Percentiles rank a stretch among this genome's conserved stretches.
Conservation (phyloP, 2,329 filamentous ascomycete genomes). For the Nemania bipapillata region DNA sequence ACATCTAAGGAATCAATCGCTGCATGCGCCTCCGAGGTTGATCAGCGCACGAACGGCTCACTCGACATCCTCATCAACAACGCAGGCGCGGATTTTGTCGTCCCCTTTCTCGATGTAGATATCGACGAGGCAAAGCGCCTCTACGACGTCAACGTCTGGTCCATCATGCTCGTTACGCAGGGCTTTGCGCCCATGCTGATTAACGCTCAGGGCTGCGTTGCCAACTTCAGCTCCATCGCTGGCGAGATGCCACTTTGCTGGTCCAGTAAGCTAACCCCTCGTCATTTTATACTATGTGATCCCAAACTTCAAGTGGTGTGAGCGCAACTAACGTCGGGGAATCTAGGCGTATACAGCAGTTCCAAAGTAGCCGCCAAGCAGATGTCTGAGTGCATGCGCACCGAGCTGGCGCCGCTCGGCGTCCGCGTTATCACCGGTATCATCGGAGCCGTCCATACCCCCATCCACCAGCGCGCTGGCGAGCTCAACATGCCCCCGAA, state of each 20-base stretch:
- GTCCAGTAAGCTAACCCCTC: conserved; percentile 4
- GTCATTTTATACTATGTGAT: neutral
- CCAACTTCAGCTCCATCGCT: conserved; percentile 13
- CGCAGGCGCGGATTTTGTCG: conserved; percentile 23
- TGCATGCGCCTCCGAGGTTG: neutral
- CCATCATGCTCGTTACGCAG: conserved; percentile 12
- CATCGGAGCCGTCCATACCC: conserved; percentile 34
- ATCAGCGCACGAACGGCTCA: neutral
- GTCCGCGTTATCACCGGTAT: conserved; percentile 29
- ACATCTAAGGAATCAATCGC: conserved; percentile 6
- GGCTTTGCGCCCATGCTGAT: conserved; percentile 11
- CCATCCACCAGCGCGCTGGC: conserved; percentile 31
- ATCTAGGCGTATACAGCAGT: conserved; percentile 21
- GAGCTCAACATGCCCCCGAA: neutral
- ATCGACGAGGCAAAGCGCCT: conserved; percentile 22
- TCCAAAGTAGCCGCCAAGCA: conserved; percentile 16
- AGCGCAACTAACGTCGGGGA: neutral
- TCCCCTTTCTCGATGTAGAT: conserved; percentile 26
- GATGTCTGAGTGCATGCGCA: conserved; percentile 19
- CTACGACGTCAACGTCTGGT: conserved; percentile 23
- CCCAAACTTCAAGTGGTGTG: neutral
- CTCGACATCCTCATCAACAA: conserved; percentile 37
- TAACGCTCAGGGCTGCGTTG: neutral
- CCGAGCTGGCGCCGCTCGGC: conserved; percentile 18
- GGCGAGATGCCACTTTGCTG: conserved; percentile 10